Conservation (phyloP, 768 basidiomycete species). For the Gymnopilus junonius region DNA sequence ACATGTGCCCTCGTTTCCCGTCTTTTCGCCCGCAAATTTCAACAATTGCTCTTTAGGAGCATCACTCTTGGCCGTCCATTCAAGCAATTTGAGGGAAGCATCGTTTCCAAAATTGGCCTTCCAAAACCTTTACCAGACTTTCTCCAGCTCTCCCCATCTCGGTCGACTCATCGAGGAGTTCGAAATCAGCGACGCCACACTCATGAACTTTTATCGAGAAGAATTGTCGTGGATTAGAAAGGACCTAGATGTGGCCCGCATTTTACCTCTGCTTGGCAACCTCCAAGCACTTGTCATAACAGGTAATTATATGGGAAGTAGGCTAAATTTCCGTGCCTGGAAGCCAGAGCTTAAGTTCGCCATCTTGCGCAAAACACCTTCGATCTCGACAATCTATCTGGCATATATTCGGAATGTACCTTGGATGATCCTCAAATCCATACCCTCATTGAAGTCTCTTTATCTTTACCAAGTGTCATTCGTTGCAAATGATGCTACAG, state of each 20-base stretch:
- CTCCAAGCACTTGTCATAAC: not conserved
- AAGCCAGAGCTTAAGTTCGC: slow-evolving; percentile 2
- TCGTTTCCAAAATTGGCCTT: not conserved
- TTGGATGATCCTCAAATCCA: slow-evolving; percentile 1
- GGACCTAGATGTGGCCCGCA: not conserved
- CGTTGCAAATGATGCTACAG: not conserved
- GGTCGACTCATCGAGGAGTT: slow-evolving; percentile 11
- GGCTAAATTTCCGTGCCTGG: slow-evolving; percentile 16
- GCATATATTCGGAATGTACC: slow-evolving; percentile 13
- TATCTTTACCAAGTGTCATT: not conserved
- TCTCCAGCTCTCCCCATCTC: slow-evolving; percentile 9
- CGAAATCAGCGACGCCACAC: slow-evolving; percentile 8
- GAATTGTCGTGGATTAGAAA: slow-evolving; percentile 15
- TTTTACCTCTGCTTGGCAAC: slow-evolving; percentile 8
- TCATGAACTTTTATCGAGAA: slow-evolving; percentile 12
- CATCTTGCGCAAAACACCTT: not conserved
- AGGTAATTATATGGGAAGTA: not conserved
- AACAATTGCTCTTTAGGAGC: slow-evolving; percentile 12
- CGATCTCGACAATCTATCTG: slow-evolving; percentile 9
- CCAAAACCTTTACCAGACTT: slow-evolving; percentile 1
- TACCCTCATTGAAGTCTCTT: slow-evolving; percentile 6
- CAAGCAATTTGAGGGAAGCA: not conserved
- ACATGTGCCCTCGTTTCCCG: slow-evolving; percentile 16
- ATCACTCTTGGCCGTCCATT: slow-evolving; percentile 10
- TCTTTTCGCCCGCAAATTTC: slow-evolving; percentile 4